Evolutionary conservation across 495 filamentous ascomycete species (phyloP).

Genomic region (Bathelium albidoporum): DNA sequence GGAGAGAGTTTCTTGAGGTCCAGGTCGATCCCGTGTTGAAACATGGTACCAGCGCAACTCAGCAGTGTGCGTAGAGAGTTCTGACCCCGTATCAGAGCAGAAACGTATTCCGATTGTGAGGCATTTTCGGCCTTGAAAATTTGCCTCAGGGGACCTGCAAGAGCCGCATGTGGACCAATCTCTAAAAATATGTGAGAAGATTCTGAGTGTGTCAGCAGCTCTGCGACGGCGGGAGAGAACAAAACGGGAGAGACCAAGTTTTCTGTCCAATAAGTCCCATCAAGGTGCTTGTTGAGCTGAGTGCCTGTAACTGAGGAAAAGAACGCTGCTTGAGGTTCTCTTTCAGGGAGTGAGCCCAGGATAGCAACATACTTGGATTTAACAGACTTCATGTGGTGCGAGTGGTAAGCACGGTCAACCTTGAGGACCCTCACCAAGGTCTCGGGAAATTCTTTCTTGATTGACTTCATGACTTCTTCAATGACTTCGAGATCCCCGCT

Average conservation of each 20-base stretch:
- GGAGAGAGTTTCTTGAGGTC: not conserved
- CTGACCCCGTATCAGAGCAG: not conserved
- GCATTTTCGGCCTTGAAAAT: not conserved
- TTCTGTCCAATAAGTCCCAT: constrained; percentile 14
- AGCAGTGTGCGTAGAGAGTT: not conserved
- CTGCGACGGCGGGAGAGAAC: constrained; percentile 2
- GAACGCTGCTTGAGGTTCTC: not conserved
- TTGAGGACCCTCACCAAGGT: not conserved
- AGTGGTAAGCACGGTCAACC: constrained; percentile 35
- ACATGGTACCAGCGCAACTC: not conserved
- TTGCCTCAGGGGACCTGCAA: constrained; percentile 5
- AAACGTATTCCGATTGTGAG: not conserved
- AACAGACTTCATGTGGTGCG: constrained; percentile 45
- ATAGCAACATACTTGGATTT: not conserved
- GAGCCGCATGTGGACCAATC: constrained; percentile 9
- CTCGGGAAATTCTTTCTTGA: not conserved
- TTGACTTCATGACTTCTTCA: not conserved
- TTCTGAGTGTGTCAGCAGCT: not conserved
- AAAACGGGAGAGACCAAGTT: constrained; percentile 10
- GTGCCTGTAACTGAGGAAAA: not conserved
- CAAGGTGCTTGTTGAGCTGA: not conserved
- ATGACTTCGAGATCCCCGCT: constrained; percentile 23
- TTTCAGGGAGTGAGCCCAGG: not conserved
- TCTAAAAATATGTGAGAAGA: constrained; percentile 8
- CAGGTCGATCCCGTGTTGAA: not conserved